Conservation (phyloP, 2,329 filamentous ascomycete genomes). For the Pochonia chlamydosporia region DNA sequence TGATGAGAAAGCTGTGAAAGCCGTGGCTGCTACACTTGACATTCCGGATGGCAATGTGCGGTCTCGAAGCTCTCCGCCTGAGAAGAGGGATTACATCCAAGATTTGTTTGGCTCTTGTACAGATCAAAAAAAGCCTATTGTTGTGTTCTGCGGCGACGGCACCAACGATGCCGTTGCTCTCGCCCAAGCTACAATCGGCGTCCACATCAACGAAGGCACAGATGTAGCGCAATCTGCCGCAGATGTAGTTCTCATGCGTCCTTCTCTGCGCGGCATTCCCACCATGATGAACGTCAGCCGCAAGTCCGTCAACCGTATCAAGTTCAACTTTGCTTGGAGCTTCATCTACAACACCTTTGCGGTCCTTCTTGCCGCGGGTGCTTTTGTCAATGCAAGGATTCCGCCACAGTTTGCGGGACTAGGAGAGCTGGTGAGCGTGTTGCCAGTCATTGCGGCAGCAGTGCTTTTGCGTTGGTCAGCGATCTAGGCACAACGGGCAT, state of each 20-base stretch:
- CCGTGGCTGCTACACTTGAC: conserved; percentile 31
- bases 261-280: conserved; percentile 49
- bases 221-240: conserved; percentile 64
- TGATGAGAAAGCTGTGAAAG: conserved; percentile 41
- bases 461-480: conserved; percentile 38
- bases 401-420: conserved; percentile 61
- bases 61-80: conserved; percentile 36
- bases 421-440: conserved; percentile 67
- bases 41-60: conserved; percentile 33
- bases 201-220: conserved; percentile 57
- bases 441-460: conserved; percentile 60
- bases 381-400: conserved; percentile 48
- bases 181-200: conserved; percentile 63
- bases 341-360: conserved; percentile 66
- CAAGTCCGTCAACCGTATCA: conserved; percentile 41
- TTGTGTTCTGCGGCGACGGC: conserved; percentile 71
- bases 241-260: conserved; percentile 61
- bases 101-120: conserved; percentile 21
- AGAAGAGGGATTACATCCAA: conserved; percentile 41
- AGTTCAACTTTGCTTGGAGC: conserved; percentile 67
- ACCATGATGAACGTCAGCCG: conserved; percentile 49
- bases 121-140: conserved; percentile 25
- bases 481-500: conserved; percentile 17
- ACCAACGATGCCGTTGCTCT: conserved; percentile 74
- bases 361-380: conserved; percentile 60